Base-by-base conservation (phyloP, 331 rosid species). In the Cydonia oblonga region DNA sequence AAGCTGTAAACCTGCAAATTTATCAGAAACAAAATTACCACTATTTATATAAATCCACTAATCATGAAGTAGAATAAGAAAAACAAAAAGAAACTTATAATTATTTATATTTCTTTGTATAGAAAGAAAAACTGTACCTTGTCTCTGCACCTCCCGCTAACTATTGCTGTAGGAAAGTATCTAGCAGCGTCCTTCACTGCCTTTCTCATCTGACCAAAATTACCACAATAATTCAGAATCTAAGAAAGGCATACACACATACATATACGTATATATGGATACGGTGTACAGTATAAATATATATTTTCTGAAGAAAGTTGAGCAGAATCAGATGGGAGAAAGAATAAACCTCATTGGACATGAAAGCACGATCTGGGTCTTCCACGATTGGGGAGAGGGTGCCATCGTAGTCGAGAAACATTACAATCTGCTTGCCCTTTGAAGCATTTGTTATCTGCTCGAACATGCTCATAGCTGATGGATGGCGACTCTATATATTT, bases 401-500 rank as follows among this genome's bases (percentile, higher is more conserved):
- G 20, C 98, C 98, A 75, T 93, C 98, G 5, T 93, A 93, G 83
- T 93, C 98, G 28, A 93, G 88, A 80, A 93, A 93, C 81, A 89
- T 64, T 15, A 89, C 90, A 20, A 91, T 82, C 68, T 89, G 82
- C 46, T 91, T 93, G n/a, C 96, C 96, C 78, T 78, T 83, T 1
- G 91, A 71, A 64, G 77, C 82, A 2, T 74, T 73, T 40, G 74
- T 72, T 42, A 93, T 89, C 79, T 85, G 72, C 40, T 84, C 92
- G 76, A 93, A 89, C 82, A 80, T 78, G 66, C 73, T 59, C 25
- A 93, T 73, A 5, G 98, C 98, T 1, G 98, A 89, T 57, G 98
- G 98, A 38, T 85, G 96, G n/a, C 66, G 81, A 61, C 81, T 78
- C 98, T 91, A 18, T 63, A 63, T 30, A 29, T 63, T 18, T 30